Base-by-base conservation (phyloP, 768 basidiomycete genomes). In the Tylopilus vinaceipallidus region DNA sequence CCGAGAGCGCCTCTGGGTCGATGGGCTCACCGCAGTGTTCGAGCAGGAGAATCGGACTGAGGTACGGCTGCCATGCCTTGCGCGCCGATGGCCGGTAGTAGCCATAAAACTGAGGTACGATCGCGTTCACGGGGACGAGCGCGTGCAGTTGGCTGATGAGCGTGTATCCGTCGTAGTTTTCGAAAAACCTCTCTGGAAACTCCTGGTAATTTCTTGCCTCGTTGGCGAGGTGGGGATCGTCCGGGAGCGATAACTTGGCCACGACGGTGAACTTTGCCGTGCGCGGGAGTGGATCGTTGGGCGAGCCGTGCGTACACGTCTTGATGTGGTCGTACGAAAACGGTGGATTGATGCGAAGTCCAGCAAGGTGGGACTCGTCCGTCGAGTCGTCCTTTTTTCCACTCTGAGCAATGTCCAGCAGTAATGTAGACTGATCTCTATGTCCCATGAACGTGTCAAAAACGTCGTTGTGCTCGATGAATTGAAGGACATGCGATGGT, bases 101-200 rank as follows among this genome's bases (percentile, higher is more conserved):
- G 2, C 85, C 83, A 54, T 81, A 86, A 62, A 77, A 86, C 59
- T 83, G 81, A 0, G 84, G 83, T 4, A 80, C 77, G 38, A 84
- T 39, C 0, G 84, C 73, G 6, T 71, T 67, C 4, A 78, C 67
- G 3, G 80, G 78, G 0, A 75, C 72, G 0, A 80, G 75, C 51
- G 73, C 56, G 26, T 65, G 63, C 6, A 80, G 27, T 14, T 64
- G 67, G 3, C 6, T 2, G 0, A 62, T 19, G 43, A 59, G 6
- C 4, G 59, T 68, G 33, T 66, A 64, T 24, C 60, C 64, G 10
- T 49, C 51, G 35, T 58, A 64, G 32, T 66, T 53, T 14, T 56
- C 35, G 40, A 68, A 65, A 34, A 68, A 59, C 19, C 50, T 62
- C 3, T 60, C 56, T 0, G 68, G 66, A 16, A 67, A 66, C 0